Evolutionary conservation across 2,329 filamentous ascomycete species (phyloP), one percentile per base, ranked within the genome.

Genomic region (Dothistroma pini): DNA sequence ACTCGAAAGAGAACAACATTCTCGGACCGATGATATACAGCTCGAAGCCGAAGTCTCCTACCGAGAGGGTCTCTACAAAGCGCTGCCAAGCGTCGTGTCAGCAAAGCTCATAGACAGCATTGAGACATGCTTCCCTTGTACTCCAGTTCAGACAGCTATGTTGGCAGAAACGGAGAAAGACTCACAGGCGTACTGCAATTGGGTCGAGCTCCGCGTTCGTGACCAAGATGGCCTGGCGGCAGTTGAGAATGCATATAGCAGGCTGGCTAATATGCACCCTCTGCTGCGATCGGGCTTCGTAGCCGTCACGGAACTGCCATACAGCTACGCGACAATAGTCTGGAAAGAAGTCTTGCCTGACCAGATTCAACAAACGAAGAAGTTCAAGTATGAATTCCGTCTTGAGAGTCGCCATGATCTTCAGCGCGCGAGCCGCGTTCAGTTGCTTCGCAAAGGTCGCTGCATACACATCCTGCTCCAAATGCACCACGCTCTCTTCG

Each of bases 401-500:
- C 58, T 71, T 5, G 19, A 55, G 1, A 47, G 35, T 21, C 66
- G 74, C 3, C 66, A 75, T 7, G 75, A 76, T 38, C 67, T 84
- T 14, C 76, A 90, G 2, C 77, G 78, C 32, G 90, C 91, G 0
- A 77, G 93, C 14, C 76, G 73, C 16, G 75, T 91, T n/a, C 83
- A 90, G 61, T 75, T 92, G 1, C 67, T 67, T 12, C 54, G 65
- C 56, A 34, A 56, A 8, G 19, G 66, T 19, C 54, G 70, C 4
- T 59, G 64, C 53, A 34, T 67, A 77, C 4, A 73, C 72, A 61
- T 74, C 1, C 69, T 84, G 11, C 57, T 90, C 50, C 80, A 88
- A 12, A 78, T 96, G 0, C 92, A 96, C 71, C 93, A 97, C 75
- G 86, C 90, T 0, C 73, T 96, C 0, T 97, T 96, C 70, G 93